A percentile compares a stretch with the other conserved stretches of the same genome.
These are phyloP conservation scores for Talaromyces ruber DNA, from an alignment of 495 filamentous ascomycete species.

Conservation along the genomic window DNA sequence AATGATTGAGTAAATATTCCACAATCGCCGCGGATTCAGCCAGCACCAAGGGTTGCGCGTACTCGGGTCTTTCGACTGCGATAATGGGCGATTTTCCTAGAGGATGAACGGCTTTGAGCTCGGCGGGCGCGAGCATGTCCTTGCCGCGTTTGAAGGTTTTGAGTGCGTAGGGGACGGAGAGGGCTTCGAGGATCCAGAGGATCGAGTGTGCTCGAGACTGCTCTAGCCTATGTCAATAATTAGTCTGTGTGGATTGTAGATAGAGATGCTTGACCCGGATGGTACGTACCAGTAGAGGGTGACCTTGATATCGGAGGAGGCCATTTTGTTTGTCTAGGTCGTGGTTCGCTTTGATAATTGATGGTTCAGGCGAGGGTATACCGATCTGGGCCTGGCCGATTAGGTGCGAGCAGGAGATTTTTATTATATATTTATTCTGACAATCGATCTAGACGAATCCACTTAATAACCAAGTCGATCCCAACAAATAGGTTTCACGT, in stretches of 20 bases:
- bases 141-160: slow-evolving; percentile 60
- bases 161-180: slow-evolving; percentile 68
- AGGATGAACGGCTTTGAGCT: slow-evolving; percentile 69
- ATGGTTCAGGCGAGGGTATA: too few relatives aligned
- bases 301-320: slow-evolving; percentile 2
- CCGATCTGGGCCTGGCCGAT: too few relatives aligned
- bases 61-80: slow-evolving; percentile 40
- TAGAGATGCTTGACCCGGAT: too few relatives aligned
- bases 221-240: slow-evolving; percentile 48
- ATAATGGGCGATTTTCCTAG: slow-evolving; percentile 80
- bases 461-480: not conserved
- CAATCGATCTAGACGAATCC: not conserved
- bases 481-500: not conserved
- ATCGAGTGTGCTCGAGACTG: slow-evolving; percentile 76
- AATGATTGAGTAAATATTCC: slow-evolving; percentile 76
- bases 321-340: not conserved
- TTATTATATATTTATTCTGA: not conserved
- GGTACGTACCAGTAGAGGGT: slow-evolving; percentile 5
- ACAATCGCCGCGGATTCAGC: slow-evolving; percentile 74
- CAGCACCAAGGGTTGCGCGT: slow-evolving; percentile 50
- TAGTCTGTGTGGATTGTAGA: not conserved
- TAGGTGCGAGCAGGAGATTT: not conserved
- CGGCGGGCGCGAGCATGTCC: slow-evolving; percentile 56
- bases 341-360: not conserved
- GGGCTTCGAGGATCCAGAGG: slow-evolving; percentile 82